Base-by-base conservation (phyloP, 2,329 filamentous ascomycete genomes). In the Alternaria ventricosa region DNA sequence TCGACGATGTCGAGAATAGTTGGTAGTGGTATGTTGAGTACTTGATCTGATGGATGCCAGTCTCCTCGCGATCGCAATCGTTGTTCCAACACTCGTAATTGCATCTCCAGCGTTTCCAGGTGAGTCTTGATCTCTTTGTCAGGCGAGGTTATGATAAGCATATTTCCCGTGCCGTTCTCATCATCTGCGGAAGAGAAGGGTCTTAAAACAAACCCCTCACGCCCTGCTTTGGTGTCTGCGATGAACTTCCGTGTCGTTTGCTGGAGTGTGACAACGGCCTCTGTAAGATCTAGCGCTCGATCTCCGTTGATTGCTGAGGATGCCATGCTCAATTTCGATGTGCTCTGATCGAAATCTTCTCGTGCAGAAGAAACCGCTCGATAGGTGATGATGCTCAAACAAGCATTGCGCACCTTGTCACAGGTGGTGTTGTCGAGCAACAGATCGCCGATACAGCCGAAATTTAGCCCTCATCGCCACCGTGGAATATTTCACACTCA, bases 1-100 rank as follows among this genome's bases (percentile, higher is more conserved):
- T 71, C 67, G 23, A 30, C 5, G 4, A 71, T 45, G 30, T 71
- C 68, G 33, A 69, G 58, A 27, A 67, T 54, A 8, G 51, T 20
- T 18, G 61, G 47, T 20, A 45, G 23, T 18, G 55, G 43, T 22
- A 47, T 27, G 12, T 57, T 45, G 10, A 25, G n/a, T 18, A 55
- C n/a, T 13, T 18, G 8, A 25, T 44, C n/a, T 28, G 63, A 53
- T 22, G 54, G 56, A 18, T 47, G 47, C 68, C 68, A 71, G 11
- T 56, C 57, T 5, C 54, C 59, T 57, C 54, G 51, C 3, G 44
- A 59, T 13, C 56, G 56, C 3, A 54, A n/a, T 10, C 53, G 60
- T 12, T 58, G 63, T 55, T 53, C 49, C 8, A 36, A 53, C 18
- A 22, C 9, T 6, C 20, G 30, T 53, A 53, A 20, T 23, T 47